phyloP scores from a whole-genome alignment of 208 protist genomes.

The Leptomonas seymouri region DNA sequence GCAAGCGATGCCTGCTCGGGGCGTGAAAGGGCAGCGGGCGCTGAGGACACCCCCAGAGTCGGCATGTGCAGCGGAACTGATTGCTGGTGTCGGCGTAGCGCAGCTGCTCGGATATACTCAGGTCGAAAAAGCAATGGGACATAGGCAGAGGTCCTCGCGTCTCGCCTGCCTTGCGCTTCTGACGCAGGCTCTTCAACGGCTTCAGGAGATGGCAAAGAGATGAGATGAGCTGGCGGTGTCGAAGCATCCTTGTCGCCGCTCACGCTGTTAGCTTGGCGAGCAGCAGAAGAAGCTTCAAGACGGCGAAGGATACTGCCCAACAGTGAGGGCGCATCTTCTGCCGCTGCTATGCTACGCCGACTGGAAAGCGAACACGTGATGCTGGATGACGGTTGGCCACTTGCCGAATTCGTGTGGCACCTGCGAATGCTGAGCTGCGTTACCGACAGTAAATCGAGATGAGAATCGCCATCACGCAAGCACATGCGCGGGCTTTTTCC shows the following conservation, averaged over 20 bases:
- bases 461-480: too few species aligned
- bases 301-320: slow-evolving; percentile 8
- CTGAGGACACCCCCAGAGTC: background rate
- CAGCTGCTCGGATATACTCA: slow-evolving; percentile 8
- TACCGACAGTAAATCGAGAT: too few species aligned
- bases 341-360: too few species aligned
- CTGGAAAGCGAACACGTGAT: too few species aligned
- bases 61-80: background rate
- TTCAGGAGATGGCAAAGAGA: background rate
- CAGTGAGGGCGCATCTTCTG: background rate
- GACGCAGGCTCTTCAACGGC: background rate
- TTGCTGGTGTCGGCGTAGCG: slow-evolving; percentile 1
- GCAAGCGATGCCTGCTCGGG: background rate
- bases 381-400: background rate
- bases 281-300: background rate
- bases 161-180: background rate
- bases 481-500: too few species aligned
- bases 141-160: slow-evolving; percentile 7
- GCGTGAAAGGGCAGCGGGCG: background rate
- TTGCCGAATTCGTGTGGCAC: background rate
- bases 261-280: background rate
- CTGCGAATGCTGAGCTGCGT: too few species aligned
- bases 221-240: background rate
- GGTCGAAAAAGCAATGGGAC: slow-evolving; percentile 34
- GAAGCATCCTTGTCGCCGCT: background rate